phyloP scores from a whole-genome alignment of 805 yeast species.

The Babjeviella inositovora region DNA sequence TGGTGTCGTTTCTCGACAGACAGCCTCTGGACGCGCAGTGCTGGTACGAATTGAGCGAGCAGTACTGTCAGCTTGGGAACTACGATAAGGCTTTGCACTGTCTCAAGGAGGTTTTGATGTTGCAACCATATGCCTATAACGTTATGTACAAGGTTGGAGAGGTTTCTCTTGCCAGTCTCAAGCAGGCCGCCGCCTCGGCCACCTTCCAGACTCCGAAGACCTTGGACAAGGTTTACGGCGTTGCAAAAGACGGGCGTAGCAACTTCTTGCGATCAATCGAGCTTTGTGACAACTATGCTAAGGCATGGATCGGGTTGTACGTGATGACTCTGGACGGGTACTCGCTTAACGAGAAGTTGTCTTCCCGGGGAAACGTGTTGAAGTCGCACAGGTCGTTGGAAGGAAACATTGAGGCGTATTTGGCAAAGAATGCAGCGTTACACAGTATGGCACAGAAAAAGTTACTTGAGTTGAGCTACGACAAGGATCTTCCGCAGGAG shows the following conservation, averaged over 20 bases:
- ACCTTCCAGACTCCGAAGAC: conserved; percentile 2
- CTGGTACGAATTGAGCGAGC: conserved; percentile 64
- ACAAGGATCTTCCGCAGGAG: too few relatives aligned
- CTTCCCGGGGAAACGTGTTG: too few relatives aligned
- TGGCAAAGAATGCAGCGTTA: too few relatives aligned
- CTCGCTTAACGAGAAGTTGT: too few relatives aligned
- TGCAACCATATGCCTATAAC: conserved; percentile 56
- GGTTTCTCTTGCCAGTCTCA: conserved; percentile 6
- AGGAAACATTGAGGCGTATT: too few relatives aligned
- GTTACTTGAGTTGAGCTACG: too few relatives aligned
- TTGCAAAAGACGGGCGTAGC: conserved; percentile 11
- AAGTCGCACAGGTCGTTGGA: too few relatives aligned
- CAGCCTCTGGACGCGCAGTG: conserved; percentile 64
- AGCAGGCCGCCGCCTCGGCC: neutral
- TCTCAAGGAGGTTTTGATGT: conserved; percentile 52
- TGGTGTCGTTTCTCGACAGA: conserved; percentile 37
- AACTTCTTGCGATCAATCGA: conserved; percentile 63
- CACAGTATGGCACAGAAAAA: too few relatives aligned
- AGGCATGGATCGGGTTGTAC: conserved; percentile 64
- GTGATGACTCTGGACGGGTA: too few relatives aligned
- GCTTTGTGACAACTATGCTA: conserved; percentile 46
- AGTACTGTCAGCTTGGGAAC: conserved; percentile 45
- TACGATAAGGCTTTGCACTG: conserved; percentile 53
- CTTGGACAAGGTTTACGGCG: conserved; percentile 3
- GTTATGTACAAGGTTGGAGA: conserved; percentile 53